These are phyloP conservation scores for Chaetomidium leptoderma DNA, from an alignment of 495 filamentous ascomycete species.

Conservation along the genomic window DNA sequence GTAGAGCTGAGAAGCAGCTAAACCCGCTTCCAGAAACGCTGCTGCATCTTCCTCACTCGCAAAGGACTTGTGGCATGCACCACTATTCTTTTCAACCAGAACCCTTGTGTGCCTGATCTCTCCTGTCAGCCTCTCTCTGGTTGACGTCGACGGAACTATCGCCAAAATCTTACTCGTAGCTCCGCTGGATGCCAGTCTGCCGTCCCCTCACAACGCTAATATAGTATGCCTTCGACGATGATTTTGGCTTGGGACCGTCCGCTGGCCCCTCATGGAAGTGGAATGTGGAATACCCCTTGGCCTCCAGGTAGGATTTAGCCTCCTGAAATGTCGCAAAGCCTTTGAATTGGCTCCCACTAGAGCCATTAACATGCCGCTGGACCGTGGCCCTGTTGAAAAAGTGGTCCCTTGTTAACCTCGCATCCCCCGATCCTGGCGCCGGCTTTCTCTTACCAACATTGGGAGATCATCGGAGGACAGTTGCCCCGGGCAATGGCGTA, in stretches of 20 bases:
- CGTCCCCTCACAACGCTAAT: too few species aligned
- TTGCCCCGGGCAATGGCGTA: neutral
- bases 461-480: neutral
- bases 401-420: neutral
- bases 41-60: too few species aligned
- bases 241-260: neutral
- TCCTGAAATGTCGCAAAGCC: neutral
- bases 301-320: neutral
- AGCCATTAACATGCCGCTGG: neutral
- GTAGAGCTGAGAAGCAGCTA: too few species aligned
- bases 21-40: too few species aligned
- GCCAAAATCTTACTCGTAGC: too few species aligned
- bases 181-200: too few species aligned
- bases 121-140: too few species aligned
- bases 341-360: neutral
- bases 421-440: neutral
- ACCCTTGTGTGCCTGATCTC: too few species aligned
- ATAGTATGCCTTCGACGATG: neutral
- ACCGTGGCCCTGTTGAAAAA: neutral
- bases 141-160: too few species aligned
- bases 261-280: neutral
- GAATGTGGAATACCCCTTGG: neutral
- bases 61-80: too few species aligned
- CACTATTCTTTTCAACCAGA: too few species aligned
- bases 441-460: neutral